Percentiles rank a stretch among this genome's conserved stretches.
Conservation (phyloP, 768 basidiomycete species). For the Mycena rebaudengoi region DNA sequence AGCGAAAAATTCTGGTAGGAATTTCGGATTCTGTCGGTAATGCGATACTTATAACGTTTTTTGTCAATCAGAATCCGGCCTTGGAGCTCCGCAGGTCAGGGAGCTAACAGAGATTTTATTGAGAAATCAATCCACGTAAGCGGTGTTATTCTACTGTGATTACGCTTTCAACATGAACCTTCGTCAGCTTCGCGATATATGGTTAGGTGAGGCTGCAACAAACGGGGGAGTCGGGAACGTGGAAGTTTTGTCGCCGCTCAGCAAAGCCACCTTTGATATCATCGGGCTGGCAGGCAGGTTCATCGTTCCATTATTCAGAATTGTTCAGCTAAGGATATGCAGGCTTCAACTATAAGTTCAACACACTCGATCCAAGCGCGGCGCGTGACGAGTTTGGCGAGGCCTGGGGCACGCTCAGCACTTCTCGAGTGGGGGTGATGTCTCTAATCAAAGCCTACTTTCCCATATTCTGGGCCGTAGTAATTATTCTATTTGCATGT, state of each 20-base stretch:
- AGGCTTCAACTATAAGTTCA: constrained; percentile 40
- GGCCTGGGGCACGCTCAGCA: constrained; percentile 53
- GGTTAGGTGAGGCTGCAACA: constrained; percentile 32
- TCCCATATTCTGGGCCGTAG: constrained; percentile 37
- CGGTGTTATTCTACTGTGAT: not conserved
- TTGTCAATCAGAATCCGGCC: constrained; percentile 54
- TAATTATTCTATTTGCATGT: constrained; percentile 19
- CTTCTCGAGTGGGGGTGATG: not conserved
- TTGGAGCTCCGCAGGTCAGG: constrained; percentile 54
- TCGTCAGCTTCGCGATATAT: constrained; percentile 45
- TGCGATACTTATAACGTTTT: not conserved
- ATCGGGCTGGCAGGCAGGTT: constrained; percentile 75
- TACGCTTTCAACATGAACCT: not conserved
- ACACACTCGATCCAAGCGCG: constrained; percentile 23
- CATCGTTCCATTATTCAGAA: constrained; percentile 31
- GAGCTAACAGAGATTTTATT: constrained; percentile 48
- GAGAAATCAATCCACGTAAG: constrained; percentile 45
- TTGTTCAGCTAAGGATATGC: constrained; percentile 31
- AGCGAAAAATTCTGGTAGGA: constrained; percentile 37
- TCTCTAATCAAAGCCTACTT: not conserved
- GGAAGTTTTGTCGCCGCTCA: constrained; percentile 72
- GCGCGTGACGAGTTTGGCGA: constrained; percentile 48
- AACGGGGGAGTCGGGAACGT: constrained; percentile 40
- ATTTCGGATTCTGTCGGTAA: not conserved
- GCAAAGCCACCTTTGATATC: constrained; percentile 75